Evolutionary conservation across 2,329 filamentous ascomycete genomes (phyloP).

Genomic region (Monosporascus sp.): DNA sequence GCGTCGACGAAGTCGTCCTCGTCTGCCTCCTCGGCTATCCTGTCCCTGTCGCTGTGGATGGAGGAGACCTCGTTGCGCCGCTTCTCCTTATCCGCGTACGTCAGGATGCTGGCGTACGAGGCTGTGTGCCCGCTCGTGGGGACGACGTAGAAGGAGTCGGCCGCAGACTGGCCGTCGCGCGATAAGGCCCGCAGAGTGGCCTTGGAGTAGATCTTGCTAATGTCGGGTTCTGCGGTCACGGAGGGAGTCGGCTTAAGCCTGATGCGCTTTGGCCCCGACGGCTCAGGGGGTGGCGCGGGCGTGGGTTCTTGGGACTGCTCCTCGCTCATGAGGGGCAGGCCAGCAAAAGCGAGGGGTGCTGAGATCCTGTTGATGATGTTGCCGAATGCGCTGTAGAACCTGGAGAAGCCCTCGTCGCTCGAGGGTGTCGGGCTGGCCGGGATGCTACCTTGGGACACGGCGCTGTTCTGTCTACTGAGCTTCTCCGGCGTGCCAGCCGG

Average conservation of each 20-base stretch:
- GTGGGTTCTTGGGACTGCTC: slow-evolving; percentile 40
- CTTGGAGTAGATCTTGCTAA: slow-evolving; percentile 77
- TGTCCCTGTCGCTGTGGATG: slow-evolving; percentile 30
- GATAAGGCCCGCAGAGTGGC: slow-evolving; percentile 76
- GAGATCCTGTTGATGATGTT: slow-evolving; percentile 84
- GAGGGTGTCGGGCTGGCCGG: slow-evolving; percentile 17
- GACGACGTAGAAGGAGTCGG: slow-evolving; percentile 89
- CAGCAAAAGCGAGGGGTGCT: slow-evolving; percentile 86
- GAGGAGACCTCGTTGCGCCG: slow-evolving; percentile 52
- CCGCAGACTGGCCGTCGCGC: slow-evolving; percentile 59
- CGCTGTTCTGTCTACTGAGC: slow-evolving; percentile 15
- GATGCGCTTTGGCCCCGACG: slow-evolving; percentile 32
- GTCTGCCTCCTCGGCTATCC: slow-evolving; percentile 51
- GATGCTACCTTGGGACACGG: slow-evolving; percentile 17
- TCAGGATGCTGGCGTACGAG: slow-evolving; percentile 87
- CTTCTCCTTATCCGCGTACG: slow-evolving; percentile 62
- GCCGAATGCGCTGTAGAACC: slow-evolving; percentile 90
- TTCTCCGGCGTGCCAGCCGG: slow-evolving; percentile 43
- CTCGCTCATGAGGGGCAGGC: slow-evolving; percentile 66
- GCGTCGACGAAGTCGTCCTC: slow-evolving; percentile 92
- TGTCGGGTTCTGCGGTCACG: slow-evolving; percentile 59
- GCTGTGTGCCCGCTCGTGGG: slow-evolving; percentile 86
- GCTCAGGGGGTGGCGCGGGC: slow-evolving; percentile 30
- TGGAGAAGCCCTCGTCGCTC: slow-evolving; percentile 74
- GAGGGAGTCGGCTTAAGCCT: slow-evolving; percentile 29